Evolutionary conservation across 148 eudicot species (phyloP).

Genomic region (Spergularia marina): DNA sequence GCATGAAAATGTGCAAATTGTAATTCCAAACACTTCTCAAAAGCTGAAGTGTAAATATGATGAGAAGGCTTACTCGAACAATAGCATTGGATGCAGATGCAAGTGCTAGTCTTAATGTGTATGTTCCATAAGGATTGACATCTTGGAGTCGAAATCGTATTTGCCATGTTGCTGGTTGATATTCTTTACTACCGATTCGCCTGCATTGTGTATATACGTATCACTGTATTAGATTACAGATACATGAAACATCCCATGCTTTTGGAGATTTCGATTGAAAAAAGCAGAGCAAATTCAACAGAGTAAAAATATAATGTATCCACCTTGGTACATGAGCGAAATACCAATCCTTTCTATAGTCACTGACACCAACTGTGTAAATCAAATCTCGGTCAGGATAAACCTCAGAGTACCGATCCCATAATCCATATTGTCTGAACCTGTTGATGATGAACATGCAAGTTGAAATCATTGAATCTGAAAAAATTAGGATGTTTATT

Average conservation of each 20-base stretch:
- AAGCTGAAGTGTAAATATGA: too few species aligned
- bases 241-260: neutral
- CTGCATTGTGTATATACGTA: conserved; percentile 26
- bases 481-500: too few species aligned
- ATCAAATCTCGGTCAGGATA: conserved; percentile 45
- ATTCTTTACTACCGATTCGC: conserved; percentile 10
- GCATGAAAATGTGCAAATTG: neutral
- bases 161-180: conserved; percentile 55
- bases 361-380: conserved; percentile 51
- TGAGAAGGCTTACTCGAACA: conserved; percentile 34
- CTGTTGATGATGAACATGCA: conserved; percentile 24
- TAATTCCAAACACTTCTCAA: neutral
- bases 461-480: too few species aligned
- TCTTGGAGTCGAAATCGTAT: conserved; percentile 30
- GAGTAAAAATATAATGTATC: neutral
- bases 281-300: neutral
- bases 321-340: conserved; percentile 58
- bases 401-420: conserved; percentile 58
- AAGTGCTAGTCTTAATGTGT: conserved; percentile 48
- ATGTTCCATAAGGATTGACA: conserved; percentile 24
- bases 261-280: neutral
- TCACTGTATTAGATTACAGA: neutral
- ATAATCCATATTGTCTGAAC: conserved; percentile 72
- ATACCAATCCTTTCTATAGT: conserved; percentile 57
- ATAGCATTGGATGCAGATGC: conserved; percentile 44